These are phyloP conservation scores for Xylaria sp. DNA, from an alignment of 2,329 filamentous ascomycete genomes.

Conservation along the genomic window DNA sequence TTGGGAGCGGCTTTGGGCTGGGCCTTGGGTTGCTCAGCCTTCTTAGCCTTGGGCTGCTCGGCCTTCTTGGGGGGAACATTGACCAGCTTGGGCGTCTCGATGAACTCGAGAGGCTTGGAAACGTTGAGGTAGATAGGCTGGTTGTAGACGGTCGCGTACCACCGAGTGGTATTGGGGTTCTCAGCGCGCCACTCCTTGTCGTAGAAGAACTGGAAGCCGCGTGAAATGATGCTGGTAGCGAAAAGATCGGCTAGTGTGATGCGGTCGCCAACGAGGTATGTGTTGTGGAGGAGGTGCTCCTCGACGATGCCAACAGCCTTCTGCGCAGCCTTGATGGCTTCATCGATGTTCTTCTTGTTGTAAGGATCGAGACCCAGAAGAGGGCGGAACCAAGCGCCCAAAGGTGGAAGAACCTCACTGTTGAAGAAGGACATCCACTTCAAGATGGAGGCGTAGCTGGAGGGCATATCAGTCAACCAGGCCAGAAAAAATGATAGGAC, in stretches of 20 bases:
- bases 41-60: conserved; percentile 69
- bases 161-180: conserved; percentile 88
- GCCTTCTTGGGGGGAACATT: conserved; percentile 81
- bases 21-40: conserved; percentile 33
- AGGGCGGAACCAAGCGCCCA: conserved; percentile 87
- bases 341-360: conserved; percentile 98
- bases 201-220: conserved; percentile 94
- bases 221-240: conserved; percentile 78
- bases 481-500: not conserved
- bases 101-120: conserved; percentile 77
- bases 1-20: conserved; percentile 54
- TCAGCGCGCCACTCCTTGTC: conserved; percentile 86
- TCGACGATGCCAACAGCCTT: conserved; percentile 80
- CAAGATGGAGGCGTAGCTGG: conserved; percentile 90
- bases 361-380: conserved; percentile 84
- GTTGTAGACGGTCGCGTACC: conserved; percentile 94
- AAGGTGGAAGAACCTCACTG: conserved; percentile 77
- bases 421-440: conserved; percentile 99
- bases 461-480: not conserved
- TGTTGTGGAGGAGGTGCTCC: conserved; percentile 89
- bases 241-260: conserved; percentile 97
- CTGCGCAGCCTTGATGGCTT: conserved; percentile 73
- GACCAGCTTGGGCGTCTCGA: conserved; percentile 81
- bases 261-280: conserved; percentile 97
- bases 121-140: conserved; percentile 90